Evolutionary conservation across 1,139 yeast genomes (phyloP).

Genomic region (Debaryomyces fabryi): DNA sequence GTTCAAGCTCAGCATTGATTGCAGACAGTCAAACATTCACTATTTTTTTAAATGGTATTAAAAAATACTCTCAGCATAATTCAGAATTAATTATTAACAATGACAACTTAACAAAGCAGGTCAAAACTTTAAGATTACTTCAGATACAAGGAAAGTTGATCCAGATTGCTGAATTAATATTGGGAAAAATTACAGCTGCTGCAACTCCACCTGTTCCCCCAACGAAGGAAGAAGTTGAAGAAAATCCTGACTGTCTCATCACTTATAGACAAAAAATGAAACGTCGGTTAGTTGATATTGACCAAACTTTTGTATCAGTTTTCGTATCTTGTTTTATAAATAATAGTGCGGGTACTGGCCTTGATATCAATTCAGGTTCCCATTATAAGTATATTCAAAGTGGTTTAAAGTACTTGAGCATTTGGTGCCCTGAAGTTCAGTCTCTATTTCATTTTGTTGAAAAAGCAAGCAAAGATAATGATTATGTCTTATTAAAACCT

Average conservation of each 20-base stretch:
- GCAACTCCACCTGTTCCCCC: slow-evolving; percentile 43
- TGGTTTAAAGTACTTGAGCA: slow-evolving; percentile 31
- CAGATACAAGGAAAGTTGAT: slow-evolving; percentile 33
- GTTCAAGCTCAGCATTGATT: slow-evolving; percentile 18
- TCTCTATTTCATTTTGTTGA: slow-evolving; percentile 21
- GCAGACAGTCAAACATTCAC: slow-evolving; percentile 46
- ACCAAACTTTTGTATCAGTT: slow-evolving; percentile 33
- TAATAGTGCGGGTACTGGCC: slow-evolving; percentile 31
- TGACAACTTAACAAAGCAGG: slow-evolving; percentile 18
- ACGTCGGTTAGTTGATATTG: slow-evolving; percentile 30
- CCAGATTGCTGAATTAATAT: slow-evolving; percentile 30
- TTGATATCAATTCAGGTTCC: slow-evolving; percentile 25
- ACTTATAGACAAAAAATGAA: slow-evolving; percentile 23
- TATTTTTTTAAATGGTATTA: slow-evolving; percentile 42
- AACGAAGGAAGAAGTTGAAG: slow-evolving; percentile 26
- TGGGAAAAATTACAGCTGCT: slow-evolving; percentile 28
- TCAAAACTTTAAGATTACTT: slow-evolving; percentile 27
- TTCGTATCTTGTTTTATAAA: slow-evolving; percentile 36
- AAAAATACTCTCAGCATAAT: slow-evolving; percentile 23
- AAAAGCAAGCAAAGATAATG: slow-evolving; percentile 5
- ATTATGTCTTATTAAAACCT: neutral
- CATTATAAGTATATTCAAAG: slow-evolving; percentile 35
- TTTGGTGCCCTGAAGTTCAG: slow-evolving; percentile 40
- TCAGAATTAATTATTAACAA: slow-evolving; percentile 21
- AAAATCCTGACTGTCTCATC: slow-evolving; percentile 23